A percentile compares a stretch with the other conserved stretches of the same genome.
These are phyloP conservation scores for Pyricularia grisea DNA, from an alignment of 2,329 filamentous ascomycete species.

Conservation along the genomic window DNA sequence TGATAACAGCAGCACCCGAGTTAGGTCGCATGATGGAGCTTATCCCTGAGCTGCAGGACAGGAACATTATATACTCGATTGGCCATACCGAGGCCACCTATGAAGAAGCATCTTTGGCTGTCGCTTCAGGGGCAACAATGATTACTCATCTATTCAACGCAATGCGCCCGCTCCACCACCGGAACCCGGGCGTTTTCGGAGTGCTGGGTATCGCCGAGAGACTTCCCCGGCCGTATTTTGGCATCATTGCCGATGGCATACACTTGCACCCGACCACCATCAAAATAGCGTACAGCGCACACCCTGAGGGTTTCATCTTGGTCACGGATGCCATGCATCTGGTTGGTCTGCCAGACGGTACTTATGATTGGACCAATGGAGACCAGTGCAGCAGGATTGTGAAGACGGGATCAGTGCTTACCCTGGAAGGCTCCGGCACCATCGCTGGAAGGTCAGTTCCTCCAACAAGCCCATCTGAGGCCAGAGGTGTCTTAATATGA, in stretches of 20 bases:
- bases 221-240: slow-evolving; percentile 63
- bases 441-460: slow-evolving; percentile 64
- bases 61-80: slow-evolving; percentile 67
- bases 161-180: slow-evolving; percentile 83
- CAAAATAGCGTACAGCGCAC: slow-evolving; percentile 80
- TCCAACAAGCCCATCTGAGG: neutral
- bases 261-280: slow-evolving; percentile 83
- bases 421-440: slow-evolving; percentile 67
- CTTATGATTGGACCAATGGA: slow-evolving; percentile 78
- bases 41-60: slow-evolving; percentile 56
- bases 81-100: slow-evolving; percentile 85
- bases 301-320: slow-evolving; percentile 75
- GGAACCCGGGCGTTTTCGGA: slow-evolving; percentile 85
- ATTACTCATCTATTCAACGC: slow-evolving; percentile 93
- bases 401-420: slow-evolving; percentile 63
- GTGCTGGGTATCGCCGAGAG: slow-evolving; percentile 61
- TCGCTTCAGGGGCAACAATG: slow-evolving; percentile 73
- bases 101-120: slow-evolving; percentile 64
- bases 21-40: slow-evolving; percentile 57
- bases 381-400: slow-evolving; percentile 47
- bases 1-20: slow-evolving; percentile 84
- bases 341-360: slow-evolving; percentile 73
- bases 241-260: slow-evolving; percentile 83
- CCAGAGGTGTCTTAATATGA: neutral
- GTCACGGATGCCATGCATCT: slow-evolving; percentile 91